phyloP scores from a whole-genome alignment of 1,284 basidiomycete species.

The Mycena citricolor region DNA sequence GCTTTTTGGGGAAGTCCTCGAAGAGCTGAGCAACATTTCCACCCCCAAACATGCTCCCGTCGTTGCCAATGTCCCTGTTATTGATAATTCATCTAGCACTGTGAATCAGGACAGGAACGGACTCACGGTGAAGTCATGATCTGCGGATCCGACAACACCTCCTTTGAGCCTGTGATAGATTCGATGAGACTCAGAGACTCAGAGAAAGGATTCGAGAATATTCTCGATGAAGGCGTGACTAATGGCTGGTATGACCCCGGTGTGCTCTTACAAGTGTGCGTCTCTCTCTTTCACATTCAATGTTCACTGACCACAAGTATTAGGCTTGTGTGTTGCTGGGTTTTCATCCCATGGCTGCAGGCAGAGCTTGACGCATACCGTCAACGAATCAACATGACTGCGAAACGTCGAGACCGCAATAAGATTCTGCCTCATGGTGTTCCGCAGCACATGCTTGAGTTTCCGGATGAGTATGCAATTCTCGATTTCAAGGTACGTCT shows the following conservation, averaged over 20 bases:
- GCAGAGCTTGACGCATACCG: constrained; percentile 33
- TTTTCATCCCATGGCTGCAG: constrained; percentile 41
- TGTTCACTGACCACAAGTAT: background rate
- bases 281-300: too few species aligned
- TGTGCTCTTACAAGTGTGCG: constrained; percentile 32
- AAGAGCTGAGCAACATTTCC: too few species aligned
- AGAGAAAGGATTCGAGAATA: constrained; percentile 32
- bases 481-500: constrained; percentile 9
- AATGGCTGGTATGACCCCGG: constrained; percentile 32
- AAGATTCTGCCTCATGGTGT: constrained; percentile 37
- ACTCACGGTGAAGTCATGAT: too few species aligned
- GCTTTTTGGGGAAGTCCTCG: too few species aligned
- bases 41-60: too few species aligned
- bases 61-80: too few species aligned
- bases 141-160: too few species aligned
- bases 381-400: constrained; percentile 26
- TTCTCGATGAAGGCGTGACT: constrained; percentile 32
- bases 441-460: constrained; percentile 8
- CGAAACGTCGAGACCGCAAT: constrained; percentile 26
- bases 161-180: too few species aligned
- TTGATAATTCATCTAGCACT: too few species aligned
- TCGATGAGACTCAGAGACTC: too few species aligned
- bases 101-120: too few species aligned
- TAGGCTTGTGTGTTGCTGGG: constrained; percentile 37
- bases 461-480: constrained; percentile 3